phyloP scores from a whole-genome alignment of 305 asterid genomes.

The Petunia hybrid region DNA sequence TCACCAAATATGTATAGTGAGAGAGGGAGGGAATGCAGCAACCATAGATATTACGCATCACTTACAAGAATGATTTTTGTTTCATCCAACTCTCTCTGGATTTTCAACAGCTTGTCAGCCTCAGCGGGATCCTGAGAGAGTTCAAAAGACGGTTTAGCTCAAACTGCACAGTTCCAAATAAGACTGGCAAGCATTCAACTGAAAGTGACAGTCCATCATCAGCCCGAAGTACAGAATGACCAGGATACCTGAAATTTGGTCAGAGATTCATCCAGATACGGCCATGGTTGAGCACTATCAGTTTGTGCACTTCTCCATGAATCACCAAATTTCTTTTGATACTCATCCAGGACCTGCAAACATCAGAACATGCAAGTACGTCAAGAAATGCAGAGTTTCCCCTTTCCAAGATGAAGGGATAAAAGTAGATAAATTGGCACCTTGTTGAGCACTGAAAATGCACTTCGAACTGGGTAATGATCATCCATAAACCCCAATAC shows the following conservation, averaged over 20 bases:
- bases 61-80: slow-evolving; percentile 97
- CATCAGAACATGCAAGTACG: not conserved
- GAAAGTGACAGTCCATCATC: slow-evolving; percentile 5
- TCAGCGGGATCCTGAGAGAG: slow-evolving; percentile 87
- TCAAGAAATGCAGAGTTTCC: not conserved
- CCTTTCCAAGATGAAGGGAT: too few relatives aligned
- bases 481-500: slow-evolving; percentile 93
- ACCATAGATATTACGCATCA: slow-evolving; percentile 9
- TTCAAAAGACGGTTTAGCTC: not conserved
- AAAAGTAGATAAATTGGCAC: slow-evolving; percentile 40
- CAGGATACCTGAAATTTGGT: slow-evolving; percentile 79
- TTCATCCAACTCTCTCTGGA: slow-evolving; percentile 96
- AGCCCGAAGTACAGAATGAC: not conserved
- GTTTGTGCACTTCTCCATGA: slow-evolving; percentile 76
- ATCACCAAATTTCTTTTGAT: slow-evolving; percentile 81
- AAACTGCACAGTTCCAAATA: not conserved
- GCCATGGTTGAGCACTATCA: slow-evolving; percentile 73
- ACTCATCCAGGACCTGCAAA: slow-evolving; percentile 83
- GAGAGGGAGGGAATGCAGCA: too few relatives aligned
- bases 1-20: not conserved
- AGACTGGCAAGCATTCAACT: not conserved
- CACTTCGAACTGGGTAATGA: slow-evolving; percentile 91
- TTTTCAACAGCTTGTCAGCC: slow-evolving; percentile 91
- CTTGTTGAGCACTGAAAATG: slow-evolving; percentile 90
- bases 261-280: slow-evolving; percentile 73